Conservation (phyloP, 2,329 filamentous ascomycete species). For the Madurella mycetomatis region DNA sequence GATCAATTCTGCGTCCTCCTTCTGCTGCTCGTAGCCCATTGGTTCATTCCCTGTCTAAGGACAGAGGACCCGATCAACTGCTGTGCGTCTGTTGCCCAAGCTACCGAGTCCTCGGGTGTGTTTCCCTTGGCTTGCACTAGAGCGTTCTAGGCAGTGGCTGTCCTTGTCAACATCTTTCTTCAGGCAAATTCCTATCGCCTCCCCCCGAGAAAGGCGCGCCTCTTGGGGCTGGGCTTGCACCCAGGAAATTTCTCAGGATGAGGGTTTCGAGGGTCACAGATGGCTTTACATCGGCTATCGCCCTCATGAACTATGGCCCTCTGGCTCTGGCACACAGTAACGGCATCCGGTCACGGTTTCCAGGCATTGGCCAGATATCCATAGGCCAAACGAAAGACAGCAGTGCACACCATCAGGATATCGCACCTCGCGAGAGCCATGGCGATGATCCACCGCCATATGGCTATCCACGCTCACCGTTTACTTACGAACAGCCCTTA, state of each 20-base stretch:
- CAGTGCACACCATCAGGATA: background rate
- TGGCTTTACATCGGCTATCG: constrained; percentile 32
- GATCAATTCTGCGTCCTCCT: too few relatives aligned
- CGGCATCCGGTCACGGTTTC: constrained; percentile 22
- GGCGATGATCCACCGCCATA: constrained; percentile 18
- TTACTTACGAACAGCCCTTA: background rate
- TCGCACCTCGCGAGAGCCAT: constrained; percentile 14
- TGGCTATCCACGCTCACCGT: constrained; percentile 19
- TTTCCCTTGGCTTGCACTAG: too few relatives aligned
- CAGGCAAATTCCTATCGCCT: background rate
- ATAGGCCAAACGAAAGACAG: background rate
- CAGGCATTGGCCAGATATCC: constrained; percentile 11
- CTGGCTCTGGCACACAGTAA: constrained; percentile 15
- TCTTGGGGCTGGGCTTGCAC: background rate
- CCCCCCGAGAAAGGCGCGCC: background rate
- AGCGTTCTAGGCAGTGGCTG: too few relatives aligned
- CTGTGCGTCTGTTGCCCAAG: too few relatives aligned
- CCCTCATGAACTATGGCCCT: constrained; percentile 27
- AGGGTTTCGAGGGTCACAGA: constrained; percentile 31
- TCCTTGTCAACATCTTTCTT: too few relatives aligned
- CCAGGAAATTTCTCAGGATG: constrained; percentile 31
- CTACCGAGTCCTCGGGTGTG: too few relatives aligned
- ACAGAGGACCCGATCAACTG: too few relatives aligned
- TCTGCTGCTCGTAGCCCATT: too few relatives aligned
- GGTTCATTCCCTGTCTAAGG: too few relatives aligned